These are phyloP conservation scores for Eragrostis tef DNA, from an alignment of 202 grass and related monocot species.

Conservation along the genomic window DNA sequence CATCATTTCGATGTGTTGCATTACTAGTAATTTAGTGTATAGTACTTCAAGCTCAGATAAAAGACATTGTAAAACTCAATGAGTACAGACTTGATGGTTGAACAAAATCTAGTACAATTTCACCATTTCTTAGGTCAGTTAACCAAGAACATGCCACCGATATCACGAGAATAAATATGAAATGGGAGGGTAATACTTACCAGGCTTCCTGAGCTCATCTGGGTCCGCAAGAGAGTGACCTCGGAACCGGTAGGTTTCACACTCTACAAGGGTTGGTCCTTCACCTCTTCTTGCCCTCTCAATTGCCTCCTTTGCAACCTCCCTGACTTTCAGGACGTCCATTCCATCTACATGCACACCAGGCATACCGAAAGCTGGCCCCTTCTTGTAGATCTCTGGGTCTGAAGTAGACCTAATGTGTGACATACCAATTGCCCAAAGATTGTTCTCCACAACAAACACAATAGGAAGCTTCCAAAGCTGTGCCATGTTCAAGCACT, in stretches of 20 bases:
- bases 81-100: neutral
- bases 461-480: slow-evolving; percentile 98
- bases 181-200: slow-evolving; percentile 45
- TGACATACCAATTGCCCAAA: slow-evolving; percentile 98
- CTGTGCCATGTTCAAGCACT: slow-evolving; percentile 99
- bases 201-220: slow-evolving; percentile 85
- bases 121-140: slow-evolving; percentile 1
- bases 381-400: slow-evolving; percentile 97
- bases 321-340: slow-evolving; percentile 94
- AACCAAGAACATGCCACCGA: slow-evolving; percentile 1
- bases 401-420: slow-evolving; percentile 90
- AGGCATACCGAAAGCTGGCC: slow-evolving; percentile 92
- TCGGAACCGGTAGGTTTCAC: slow-evolving; percentile 95
- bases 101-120: neutral
- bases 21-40: neutral
- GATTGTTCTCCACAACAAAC: slow-evolving; percentile 99
- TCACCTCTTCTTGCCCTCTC: slow-evolving; percentile 92
- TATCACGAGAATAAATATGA: slow-evolving; percentile 23
- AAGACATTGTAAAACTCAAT: neutral
- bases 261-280: slow-evolving; percentile 92
- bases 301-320: slow-evolving; percentile 89
- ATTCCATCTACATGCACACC: slow-evolving; percentile 91
- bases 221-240: slow-evolving; percentile 96
- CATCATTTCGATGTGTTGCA: neutral
- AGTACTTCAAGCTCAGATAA: neutral